Evolutionary conservation across 2,329 filamentous ascomycete genomes (phyloP), one percentile per base, ranked within the genome.

Genomic region (Knoxdaviesia capensis): DNA sequence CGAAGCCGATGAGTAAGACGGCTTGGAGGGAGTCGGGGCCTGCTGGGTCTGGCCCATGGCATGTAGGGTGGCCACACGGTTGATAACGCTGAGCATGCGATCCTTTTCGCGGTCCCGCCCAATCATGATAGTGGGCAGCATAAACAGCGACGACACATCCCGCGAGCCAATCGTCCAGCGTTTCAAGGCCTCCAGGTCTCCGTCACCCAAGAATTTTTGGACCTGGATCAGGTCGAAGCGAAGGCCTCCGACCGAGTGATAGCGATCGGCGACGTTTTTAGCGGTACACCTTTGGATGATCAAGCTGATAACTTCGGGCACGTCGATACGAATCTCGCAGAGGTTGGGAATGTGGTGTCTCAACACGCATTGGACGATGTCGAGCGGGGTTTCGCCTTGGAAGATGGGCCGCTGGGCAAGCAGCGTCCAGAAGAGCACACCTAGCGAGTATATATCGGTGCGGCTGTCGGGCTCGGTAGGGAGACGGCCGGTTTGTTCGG

Each of bases 281-380:
- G 85, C 77, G 0, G 86, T 94, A 71, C 92, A 94, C 55, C 86
- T 92, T 54, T 88, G 80, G 36, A 96, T 84, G 37, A 94, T 80
- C 32, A 73, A 71, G 1, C 81, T 81, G 36, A 94, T 65, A 6
- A 80, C 79, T 44, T 92, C 83, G 0, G 88, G 88, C 5, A 94
- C 68, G 53, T 94, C 88, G 46, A 85, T 69, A 41, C 88, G 73
- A 38, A 85, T 73, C 4, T 73, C 74, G 4, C 84, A 83, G 6
- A 90, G 77, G 34, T 75, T 75, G 5, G 82, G 77, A 48, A 94
- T 75, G 38, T 82, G 75, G 48, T 80, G 79, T 39, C 78, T 78
- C 6, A 96, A 66, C 7, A 94, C 85, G 49, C 78, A 84, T 55
- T 94, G 87, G 48, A 96, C 85, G 38, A 94, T 85, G 52, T 94